Base-by-base conservation (phyloP, 345 rosid species). In the Camelina sativa region DNA sequence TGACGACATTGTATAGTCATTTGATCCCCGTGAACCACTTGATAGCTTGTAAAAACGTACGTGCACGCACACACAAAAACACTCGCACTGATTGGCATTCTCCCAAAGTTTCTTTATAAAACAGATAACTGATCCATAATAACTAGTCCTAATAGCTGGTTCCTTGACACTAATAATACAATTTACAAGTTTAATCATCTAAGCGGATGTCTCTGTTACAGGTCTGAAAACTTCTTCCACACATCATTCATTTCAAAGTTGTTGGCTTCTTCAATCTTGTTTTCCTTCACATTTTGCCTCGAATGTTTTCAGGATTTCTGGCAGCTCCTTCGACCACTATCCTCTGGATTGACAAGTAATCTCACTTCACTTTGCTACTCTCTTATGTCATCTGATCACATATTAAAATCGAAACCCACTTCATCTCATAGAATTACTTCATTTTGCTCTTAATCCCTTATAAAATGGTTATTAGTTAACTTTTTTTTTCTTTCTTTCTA, bases 1-100 rank as follows among this genome's bases (percentile, higher is more conserved):
- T 76, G 79, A 53, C 80, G 74, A 76, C 75, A 76, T 62, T 69
- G 16, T 55, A 69, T 62, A 19, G 37, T 35, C 80, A 59, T 62
- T 15, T 62, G 35, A 44, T 43, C n/a, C 60, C 52, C 58, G 60
- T 62, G 71, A 63, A 48, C 12, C 56, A 62, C 80, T 22, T 62
- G 75, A 28, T 28, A 69, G 23, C 15, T 62, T 69, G 60, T 76
- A 70, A 69, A 19, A 37, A 25, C 44, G 47, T 67, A 61, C 79
- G 79, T 76, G 74, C 79, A 41, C 69, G 74, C 79, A 76, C 74
- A 69, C 56, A 37, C 19, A 58, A 46, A 34, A 34, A 32, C 30
- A 2, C 37, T 62, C 17, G 19, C 51, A 22, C 17, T 62, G 51
- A 25, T 44, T 63, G 53, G 44, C 40, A 44, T 77, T 38, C 52